These are phyloP conservation scores for Epichloe bromicola DNA, from an alignment of 2,329 filamentous ascomycete species.

Conservation along the genomic window DNA sequence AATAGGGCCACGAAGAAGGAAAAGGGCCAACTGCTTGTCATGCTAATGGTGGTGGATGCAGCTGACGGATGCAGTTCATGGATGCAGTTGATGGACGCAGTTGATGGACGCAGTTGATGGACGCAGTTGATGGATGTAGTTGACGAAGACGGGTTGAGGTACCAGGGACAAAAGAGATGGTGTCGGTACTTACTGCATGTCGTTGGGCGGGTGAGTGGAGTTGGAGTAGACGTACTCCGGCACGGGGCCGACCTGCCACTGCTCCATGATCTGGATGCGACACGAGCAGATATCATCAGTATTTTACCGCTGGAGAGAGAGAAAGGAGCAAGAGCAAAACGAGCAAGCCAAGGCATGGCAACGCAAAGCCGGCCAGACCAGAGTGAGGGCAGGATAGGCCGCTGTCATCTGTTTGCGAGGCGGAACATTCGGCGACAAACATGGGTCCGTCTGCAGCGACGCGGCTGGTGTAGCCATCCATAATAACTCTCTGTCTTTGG, in stretches of 20 bases:
- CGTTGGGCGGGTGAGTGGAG: conserved; percentile 39
- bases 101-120: neutral
- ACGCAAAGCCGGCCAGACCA: conserved; percentile 4
- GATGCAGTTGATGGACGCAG: too few species aligned
- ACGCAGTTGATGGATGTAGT: conserved; percentile 2
- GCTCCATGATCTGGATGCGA: conserved; percentile 40
- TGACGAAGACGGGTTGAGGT: conserved; percentile 10
- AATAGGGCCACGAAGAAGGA: neutral
- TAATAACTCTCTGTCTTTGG: conserved; percentile 3
- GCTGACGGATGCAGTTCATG: conserved; percentile 1
- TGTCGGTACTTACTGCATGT: conserved; percentile 43
- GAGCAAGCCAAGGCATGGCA: conserved; percentile 4
- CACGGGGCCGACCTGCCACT: conserved; percentile 48
- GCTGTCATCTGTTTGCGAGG: conserved; percentile 4
- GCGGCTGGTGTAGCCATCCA: conserved; percentile 10
- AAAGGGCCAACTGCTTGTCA: neutral
- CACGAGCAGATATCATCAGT: conserved; percentile 12
- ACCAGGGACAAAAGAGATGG: conserved; percentile 20
- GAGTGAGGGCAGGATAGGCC: conserved; percentile 3
- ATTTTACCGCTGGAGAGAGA: conserved; percentile 10
- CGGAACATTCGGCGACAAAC: conserved; percentile 6
- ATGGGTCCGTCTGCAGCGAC: conserved; percentile 11
- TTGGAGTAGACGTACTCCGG: conserved; percentile 46
- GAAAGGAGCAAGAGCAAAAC: conserved; percentile 4
- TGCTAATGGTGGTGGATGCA: neutral